Evolutionary conservation across 2,329 filamentous ascomycete genomes (phyloP).

Genomic region (Albifimbria verrucaria): DNA sequence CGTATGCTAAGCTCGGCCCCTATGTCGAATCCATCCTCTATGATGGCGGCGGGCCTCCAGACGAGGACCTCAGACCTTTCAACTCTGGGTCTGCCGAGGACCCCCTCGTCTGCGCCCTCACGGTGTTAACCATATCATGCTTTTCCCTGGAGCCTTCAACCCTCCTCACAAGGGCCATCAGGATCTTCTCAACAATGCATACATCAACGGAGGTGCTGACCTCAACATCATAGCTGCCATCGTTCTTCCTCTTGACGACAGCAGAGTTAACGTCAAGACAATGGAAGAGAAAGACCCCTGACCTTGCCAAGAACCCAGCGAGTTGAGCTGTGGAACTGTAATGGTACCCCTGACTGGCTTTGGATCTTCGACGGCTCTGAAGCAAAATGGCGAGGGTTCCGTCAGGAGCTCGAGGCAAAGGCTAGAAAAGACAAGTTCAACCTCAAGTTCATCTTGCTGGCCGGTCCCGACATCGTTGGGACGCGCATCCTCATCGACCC

Average conservation of each 20-base stretch:
- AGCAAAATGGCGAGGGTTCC: constrained; percentile 12
- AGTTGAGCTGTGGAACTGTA: constrained; percentile 20
- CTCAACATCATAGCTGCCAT: constrained; percentile 27
- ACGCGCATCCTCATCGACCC: constrained; percentile 8
- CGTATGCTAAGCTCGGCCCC: no score
- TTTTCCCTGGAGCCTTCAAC: constrained; percentile 35
- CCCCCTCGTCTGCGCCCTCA: constrained; percentile 9
- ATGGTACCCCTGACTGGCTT: constrained; percentile 14
- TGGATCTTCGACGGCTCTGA: constrained; percentile 21
- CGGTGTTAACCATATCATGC: constrained; percentile 24
- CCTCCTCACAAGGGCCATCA: constrained; percentile 33
- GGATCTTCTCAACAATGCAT: constrained; percentile 25
- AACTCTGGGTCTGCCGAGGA: constrained; percentile 5
- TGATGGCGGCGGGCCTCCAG: background rate
- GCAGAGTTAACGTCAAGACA: constrained; percentile 18
- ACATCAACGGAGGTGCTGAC: constrained; percentile 20
- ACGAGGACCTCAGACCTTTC: constrained; percentile 10
- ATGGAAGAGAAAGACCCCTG: background rate
- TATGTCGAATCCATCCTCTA: constrained; percentile 12
- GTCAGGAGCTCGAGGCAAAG: constrained; percentile 3
- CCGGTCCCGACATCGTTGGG: constrained; percentile 20
- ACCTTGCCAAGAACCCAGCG: constrained; percentile 18
- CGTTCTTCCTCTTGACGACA: constrained; percentile 23
- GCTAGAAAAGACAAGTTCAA: constrained; percentile 9
- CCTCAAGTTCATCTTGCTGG: constrained; percentile 19